Conservation (phyloP, 2,329 filamentous ascomycete species). For the Cadophora malorum region DNA sequence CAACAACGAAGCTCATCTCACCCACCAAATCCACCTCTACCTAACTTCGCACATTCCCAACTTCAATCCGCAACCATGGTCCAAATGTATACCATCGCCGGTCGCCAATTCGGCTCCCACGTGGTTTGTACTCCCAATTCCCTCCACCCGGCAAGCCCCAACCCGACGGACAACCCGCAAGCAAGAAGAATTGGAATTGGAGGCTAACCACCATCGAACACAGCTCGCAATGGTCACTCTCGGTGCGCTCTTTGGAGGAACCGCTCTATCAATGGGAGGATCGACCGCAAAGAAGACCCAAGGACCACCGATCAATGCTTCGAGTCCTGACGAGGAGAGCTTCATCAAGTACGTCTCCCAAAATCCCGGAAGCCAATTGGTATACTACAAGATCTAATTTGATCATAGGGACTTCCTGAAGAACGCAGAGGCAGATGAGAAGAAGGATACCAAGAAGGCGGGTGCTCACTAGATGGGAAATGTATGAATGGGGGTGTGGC, state of each 20-base stretch:
- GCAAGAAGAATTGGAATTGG: not conserved
- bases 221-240: constrained; percentile 45
- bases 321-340: constrained; percentile 46
- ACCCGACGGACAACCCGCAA: not conserved
- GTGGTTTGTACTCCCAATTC: constrained; percentile 39
- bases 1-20: constrained; percentile 38
- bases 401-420: constrained; percentile 38
- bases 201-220: constrained; percentile 30
- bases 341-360: constrained; percentile 45
- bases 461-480: constrained; percentile 18
- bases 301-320: constrained; percentile 46
- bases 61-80: constrained; percentile 43
- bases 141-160: not conserved
- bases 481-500: constrained; percentile 11
- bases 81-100: constrained; percentile 44
- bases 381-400: constrained; percentile 22
- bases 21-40: constrained; percentile 24
- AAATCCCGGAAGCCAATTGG: not conserved
- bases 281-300: constrained; percentile 39
- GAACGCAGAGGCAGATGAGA: constrained; percentile 34
- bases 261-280: constrained; percentile 36
- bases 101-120: constrained; percentile 46
- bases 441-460: constrained; percentile 30
- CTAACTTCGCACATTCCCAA: constrained; percentile 20
- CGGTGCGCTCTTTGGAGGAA: constrained; percentile 35